Base-by-base conservation (phyloP, 2,329 filamentous ascomycete species). In the Hysterium pulicare region DNA sequence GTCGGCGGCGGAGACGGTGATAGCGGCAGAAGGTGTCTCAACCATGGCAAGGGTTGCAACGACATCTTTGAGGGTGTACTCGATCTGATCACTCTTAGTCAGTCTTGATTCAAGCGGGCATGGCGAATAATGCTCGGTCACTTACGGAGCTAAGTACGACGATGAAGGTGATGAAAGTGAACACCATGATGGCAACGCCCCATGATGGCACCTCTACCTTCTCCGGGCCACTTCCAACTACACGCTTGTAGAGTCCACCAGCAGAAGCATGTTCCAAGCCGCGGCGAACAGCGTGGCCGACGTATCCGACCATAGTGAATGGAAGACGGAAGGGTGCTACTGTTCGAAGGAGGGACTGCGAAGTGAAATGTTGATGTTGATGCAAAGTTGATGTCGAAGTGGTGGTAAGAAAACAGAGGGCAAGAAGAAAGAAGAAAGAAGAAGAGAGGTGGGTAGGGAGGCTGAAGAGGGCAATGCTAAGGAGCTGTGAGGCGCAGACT, bases 1-100 rank as follows among this genome's bases (percentile, higher is more conserved):
- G 48, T 76, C 71, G 54, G 79, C 73, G 39, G 75, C 68, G 41
- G 79, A 66, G 20, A 67, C 64, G 50, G 32, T 19, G 47, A 71
- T 74, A 39, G 73, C 74, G 20, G 74, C 74, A 50, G 74, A 69
- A 28, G 78, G 73, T 35, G 77, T 77, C 63, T 87, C 83, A 54
- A 87, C 72, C 67, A 82, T 80, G 47, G 81, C 74, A 32, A 87
- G 74, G 5, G 79, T 79, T 2, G 78, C 73, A 33, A 86, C 69
- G 41, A 87, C 71, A 43, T 75, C 66, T 42, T 76, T 76, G 50
- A 82, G 76, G 33, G 78, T 81, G 67, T 86, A 86, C 10, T 61
- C 59, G 21, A 66, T 42, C 64, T 68, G 32, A 40, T 22, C 17
- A n/a, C n/a, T n/a, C n/a, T n/a, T n/a, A n/a, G n/a, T n/a, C n/a